Conservation (phyloP, 208 protist species). For the Trypanosomatidae sp. region DNA sequence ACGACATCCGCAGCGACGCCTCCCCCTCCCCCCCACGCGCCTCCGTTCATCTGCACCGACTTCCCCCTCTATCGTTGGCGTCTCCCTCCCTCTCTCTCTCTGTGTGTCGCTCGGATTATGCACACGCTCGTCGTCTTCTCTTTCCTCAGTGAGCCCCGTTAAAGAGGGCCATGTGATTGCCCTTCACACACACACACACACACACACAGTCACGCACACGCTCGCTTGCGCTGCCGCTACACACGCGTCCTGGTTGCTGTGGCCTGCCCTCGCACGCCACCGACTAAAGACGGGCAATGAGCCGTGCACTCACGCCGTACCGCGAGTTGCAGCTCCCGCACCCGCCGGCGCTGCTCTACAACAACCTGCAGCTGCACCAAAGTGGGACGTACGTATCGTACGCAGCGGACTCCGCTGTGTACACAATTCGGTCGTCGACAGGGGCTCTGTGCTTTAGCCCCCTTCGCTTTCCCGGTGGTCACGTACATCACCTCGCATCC, state of each 20-base stretch:
- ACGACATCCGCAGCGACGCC: neutral
- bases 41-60: neutral
- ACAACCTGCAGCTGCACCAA: slow-evolving; percentile 44
- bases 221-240: neutral
- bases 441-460: slow-evolving; percentile 23
- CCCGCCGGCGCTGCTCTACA: slow-evolving; percentile 38
- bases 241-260: neutral
- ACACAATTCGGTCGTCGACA: slow-evolving; percentile 29
- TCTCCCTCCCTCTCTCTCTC: neutral
- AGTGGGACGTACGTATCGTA: slow-evolving; percentile 19
- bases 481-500: slow-evolving; percentile 5
- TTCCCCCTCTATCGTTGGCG: neutral
- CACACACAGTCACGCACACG: neutral
- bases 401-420: slow-evolving; percentile 21
- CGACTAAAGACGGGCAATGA: neutral
- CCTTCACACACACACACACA: neutral
- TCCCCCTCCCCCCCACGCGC: neutral
- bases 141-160: neutral
- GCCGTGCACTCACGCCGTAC: neutral
- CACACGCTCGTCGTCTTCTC: neutral
- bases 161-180: neutral
- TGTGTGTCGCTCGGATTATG: neutral
- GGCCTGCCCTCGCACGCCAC: neutral
- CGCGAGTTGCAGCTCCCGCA: slow-evolving; percentile 13
- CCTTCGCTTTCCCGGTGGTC: slow-evolving; percentile 6